Evolutionary conservation across 176 grass and related monocot genomes (phyloP).

Genomic region (Rhynchospora breviuscula): DNA sequence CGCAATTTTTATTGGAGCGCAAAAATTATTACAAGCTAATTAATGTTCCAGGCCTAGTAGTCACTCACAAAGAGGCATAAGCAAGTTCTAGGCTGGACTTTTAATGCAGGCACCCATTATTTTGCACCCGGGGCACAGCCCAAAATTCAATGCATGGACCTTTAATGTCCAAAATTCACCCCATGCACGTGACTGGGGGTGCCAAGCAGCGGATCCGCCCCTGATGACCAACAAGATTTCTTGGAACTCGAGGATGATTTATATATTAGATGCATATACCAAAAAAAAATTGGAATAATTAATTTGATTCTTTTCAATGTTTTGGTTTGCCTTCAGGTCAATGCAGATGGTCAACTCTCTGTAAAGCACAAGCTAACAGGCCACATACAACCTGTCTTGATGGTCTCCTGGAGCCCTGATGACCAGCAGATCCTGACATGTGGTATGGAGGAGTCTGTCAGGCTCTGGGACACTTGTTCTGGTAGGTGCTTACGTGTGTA

Average conservation of each 20-base stretch:
- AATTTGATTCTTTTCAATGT: neutral
- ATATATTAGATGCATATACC: neutral
- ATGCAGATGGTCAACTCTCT: constrained; percentile 53
- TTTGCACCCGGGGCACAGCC: no score
- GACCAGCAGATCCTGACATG: constrained; percentile 79
- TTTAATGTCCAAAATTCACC: no score
- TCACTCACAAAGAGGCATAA: no score
- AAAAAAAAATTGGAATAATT: neutral
- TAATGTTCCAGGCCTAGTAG: no score
- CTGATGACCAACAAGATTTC: neutral
- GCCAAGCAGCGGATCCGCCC: no score
- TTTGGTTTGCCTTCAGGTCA: constrained; percentile 43
- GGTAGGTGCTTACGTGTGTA: constrained; percentile 75
- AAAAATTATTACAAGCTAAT: no score
- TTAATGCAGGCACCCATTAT: no score
- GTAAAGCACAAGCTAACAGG: constrained; percentile 66
- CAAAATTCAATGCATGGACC: no score
- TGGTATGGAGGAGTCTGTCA: constrained; percentile 69
- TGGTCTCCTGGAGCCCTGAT: constrained; percentile 80
- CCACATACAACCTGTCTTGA: constrained; percentile 58
- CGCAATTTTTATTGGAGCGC: no score
- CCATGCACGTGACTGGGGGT: no score
- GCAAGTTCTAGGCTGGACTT: no score
- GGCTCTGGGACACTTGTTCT: constrained; percentile 61
- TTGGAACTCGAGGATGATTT: neutral